Evolutionary conservation across 768 basidiomycete genomes (phyloP).

Genomic region (Lactifluus rugatus): DNA sequence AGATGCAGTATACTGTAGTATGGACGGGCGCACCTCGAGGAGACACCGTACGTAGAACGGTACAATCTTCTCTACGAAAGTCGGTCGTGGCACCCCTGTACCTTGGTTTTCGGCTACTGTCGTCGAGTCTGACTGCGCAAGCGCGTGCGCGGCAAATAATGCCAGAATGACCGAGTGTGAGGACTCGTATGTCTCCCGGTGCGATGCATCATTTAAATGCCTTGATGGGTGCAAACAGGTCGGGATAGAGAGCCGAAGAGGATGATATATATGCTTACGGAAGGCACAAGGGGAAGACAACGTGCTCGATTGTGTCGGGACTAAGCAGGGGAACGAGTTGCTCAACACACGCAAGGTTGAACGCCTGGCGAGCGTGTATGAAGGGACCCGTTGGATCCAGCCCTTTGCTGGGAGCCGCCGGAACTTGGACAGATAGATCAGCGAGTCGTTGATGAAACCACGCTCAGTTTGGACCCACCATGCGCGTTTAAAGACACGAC

Average conservation of each 20-base stretch:
- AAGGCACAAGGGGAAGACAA: conserved; percentile 51
- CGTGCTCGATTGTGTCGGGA: conserved; percentile 40
- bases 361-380: conserved; percentile 32
- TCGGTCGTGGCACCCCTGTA: conserved; percentile 2
- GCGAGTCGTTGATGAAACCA: neutral
- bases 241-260: conserved; percentile 1
- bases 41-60: conserved; percentile 68
- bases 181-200: conserved; percentile 77
- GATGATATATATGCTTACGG: conserved; percentile 40
- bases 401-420: neutral
- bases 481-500: conserved; percentile 28
- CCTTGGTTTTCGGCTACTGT: conserved; percentile 2
- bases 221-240: conserved; percentile 28
- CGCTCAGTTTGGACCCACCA: neutral
- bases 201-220: conserved; percentile 43
- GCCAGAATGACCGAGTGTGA: conserved; percentile 78
- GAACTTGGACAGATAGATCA: neutral
- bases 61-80: conserved; percentile 47
- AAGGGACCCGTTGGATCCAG: neutral
- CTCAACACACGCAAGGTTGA: conserved; percentile 64
- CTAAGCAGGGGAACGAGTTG: conserved; percentile 60
- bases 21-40: conserved; percentile 43
- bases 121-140: conserved; percentile 20
- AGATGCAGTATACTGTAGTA: neutral
- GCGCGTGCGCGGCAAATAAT: conserved; percentile 54